Conservation (phyloP, 352 stramenopile genomes). For the Phytophthora syringae region DNA sequence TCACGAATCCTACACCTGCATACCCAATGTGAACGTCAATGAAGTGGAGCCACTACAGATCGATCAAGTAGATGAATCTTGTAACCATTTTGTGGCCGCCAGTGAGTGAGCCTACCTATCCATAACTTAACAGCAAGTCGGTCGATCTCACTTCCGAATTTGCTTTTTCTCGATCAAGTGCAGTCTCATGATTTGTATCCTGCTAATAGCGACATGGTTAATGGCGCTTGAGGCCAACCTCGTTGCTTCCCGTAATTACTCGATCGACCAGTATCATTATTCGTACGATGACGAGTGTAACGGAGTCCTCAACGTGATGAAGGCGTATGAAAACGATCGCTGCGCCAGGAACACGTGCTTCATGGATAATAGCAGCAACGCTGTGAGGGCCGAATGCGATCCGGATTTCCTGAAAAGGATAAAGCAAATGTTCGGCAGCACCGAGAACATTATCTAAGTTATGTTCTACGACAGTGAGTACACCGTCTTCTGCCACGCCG, state of each 20-base stretch:
- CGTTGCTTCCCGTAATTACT: not conserved
- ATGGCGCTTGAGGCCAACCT: not conserved
- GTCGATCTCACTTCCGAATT: not conserved
- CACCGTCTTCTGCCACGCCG: not conserved
- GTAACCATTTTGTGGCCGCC: no score
- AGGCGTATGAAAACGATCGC: not conserved
- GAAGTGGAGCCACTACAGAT: not conserved
- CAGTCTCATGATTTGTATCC: not conserved
- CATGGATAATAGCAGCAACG: not conserved
- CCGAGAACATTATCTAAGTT: not conserved
- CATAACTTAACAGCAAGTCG: not conserved
- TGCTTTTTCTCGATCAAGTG: not conserved
- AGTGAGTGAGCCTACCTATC: not conserved
- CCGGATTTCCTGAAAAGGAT: not conserved
- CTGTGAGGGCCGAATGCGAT: not conserved
- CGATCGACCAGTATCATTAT: not conserved
- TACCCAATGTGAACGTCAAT: not conserved
- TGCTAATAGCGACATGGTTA: not conserved
- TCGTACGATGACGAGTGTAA: not conserved
- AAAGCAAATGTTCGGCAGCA: not conserved
- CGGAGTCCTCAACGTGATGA: not conserved
- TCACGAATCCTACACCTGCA: not conserved
- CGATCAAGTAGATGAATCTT: not conserved
- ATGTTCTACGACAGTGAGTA: not conserved
- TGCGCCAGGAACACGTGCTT: not conserved